Evolutionary conservation across 345 rosid genomes (phyloP).

Genomic region (Leavenworthia alabamica): DNA sequence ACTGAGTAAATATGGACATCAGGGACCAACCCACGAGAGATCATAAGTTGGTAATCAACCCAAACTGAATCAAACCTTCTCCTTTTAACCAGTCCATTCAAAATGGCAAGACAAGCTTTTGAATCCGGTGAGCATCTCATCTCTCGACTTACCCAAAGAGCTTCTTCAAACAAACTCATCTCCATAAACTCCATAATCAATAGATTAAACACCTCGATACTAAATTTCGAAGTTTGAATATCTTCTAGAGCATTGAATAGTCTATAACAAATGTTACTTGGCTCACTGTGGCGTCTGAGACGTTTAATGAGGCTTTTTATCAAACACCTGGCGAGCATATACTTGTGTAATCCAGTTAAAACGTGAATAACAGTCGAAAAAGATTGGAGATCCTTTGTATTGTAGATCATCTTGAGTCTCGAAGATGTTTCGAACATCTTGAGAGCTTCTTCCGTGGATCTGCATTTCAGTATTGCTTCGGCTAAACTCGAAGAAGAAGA

Average conservation of each 20-base stretch:
- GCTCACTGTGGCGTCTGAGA: conserved; percentile 32
- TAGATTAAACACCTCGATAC: conserved; percentile 42
- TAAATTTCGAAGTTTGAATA: conserved; percentile 26
- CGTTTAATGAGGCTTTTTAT: conserved; percentile 47
- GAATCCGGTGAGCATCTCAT: conserved; percentile 34
- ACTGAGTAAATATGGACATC: conserved; percentile 53
- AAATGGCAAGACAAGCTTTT: conserved; percentile 47
- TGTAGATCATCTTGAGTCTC: conserved; percentile 17
- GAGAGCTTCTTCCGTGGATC: conserved; percentile 40
- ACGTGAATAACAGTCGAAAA: conserved; percentile 35
- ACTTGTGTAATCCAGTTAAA: conserved; percentile 31
- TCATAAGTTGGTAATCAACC: conserved; percentile 40
- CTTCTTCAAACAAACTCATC: conserved; percentile 53
- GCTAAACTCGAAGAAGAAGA: conserved; percentile 31
- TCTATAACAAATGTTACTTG: conserved; percentile 20
- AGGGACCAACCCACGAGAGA: conserved; percentile 46
- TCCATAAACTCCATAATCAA: conserved; percentile 48
- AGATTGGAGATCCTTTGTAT: conserved; percentile 24
- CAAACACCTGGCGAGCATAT: conserved; percentile 52
- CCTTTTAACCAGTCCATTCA: conserved; percentile 46
- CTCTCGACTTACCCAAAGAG: conserved; percentile 48
- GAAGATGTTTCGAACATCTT: conserved; percentile 30
- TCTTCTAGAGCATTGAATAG: conserved; percentile 40
- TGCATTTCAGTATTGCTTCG: conserved; percentile 36
- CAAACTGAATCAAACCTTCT: conserved; percentile 42